Conservation (phyloP, 371 early-diverging fungal genomes). For the Furculomyces boomerangus region DNA sequence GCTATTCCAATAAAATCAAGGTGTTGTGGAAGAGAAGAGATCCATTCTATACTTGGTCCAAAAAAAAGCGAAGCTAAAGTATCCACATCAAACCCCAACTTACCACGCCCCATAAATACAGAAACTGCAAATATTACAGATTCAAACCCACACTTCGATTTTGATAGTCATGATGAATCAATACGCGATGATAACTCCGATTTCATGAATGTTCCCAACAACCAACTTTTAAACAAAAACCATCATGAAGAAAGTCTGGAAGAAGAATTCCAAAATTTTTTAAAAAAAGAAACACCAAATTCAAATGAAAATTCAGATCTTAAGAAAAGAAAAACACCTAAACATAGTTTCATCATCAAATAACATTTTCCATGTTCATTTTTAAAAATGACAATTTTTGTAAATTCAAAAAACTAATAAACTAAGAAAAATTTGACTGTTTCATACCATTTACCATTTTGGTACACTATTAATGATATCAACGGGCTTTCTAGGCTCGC, state of each 20-base stretch:
- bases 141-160: too few relatives aligned
- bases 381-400: background rate
- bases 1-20: too few relatives aligned
- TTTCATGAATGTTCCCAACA: too few relatives aligned
- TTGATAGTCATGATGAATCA: too few relatives aligned
- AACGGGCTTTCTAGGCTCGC: constrained; percentile 40
- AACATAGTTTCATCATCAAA: too few relatives aligned
- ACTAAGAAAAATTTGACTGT: background rate
- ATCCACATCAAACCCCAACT: too few relatives aligned
- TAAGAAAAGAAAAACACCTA: background rate
- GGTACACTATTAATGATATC: constrained; percentile 50
- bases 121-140: too few relatives aligned
- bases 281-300: background rate
- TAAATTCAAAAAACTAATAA: background rate
- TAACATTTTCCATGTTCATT: background rate
- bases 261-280: background rate
- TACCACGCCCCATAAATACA: too few relatives aligned
- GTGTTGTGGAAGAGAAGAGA: too few relatives aligned
- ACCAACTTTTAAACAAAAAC: background rate
- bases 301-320: background rate
- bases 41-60: too few relatives aligned
- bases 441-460: constrained; percentile 25
- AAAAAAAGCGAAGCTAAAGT: too few relatives aligned
- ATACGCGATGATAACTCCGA: too few relatives aligned
- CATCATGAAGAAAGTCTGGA: background rate